Base-by-base conservation (phyloP, 2,329 filamentous ascomycete genomes). In the Fusarium secorum region DNA sequence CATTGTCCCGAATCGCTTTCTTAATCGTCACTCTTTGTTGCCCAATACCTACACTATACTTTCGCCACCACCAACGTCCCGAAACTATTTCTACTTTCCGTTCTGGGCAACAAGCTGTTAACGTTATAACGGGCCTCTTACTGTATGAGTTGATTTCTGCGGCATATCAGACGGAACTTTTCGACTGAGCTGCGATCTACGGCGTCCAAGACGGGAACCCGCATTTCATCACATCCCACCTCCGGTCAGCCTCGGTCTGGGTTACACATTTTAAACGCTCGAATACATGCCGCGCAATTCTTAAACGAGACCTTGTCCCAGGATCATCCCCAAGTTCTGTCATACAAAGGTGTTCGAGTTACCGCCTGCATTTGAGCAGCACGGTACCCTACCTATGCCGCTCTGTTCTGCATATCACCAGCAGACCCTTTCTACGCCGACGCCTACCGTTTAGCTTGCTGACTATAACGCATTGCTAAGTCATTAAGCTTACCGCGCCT, bases 151-250 rank as follows among this genome's bases (percentile, higher is more conserved):
- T 58, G 44, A 63, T 60, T 18, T 26, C 45, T 49, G 44, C 70
- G 42, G 64, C 61, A 71, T 69, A 64, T 62, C 36, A 64, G 53
- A 59, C 70, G 36, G 59, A 60, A 53, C 61, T 58, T 64, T 69
- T 71, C 56, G 41, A 35, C 53, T 44, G 67, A 73, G 58, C 55
- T 58, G 63, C 69, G 59, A 62, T 60, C 59, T 54, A 65, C 64
- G 32, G 68, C 58, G 49, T 55, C 56, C 52, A 60, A 66, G 54
- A 60, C 64, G 61, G 57, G 54, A 74, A 45, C 54, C 62, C 62
- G 57, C 71, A 76, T 74, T 71, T 74, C 67, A 45, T 66, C 57
- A 54, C 56, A 63, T 63, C 54, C 45, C 49, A 45, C 52, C 51
- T 65, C 36, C 39, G 41, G 44, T 24, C 49, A 56, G 42, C 51